Evolutionary conservation across 2,329 filamentous ascomycete species (phyloP).

Genomic region (Venturia nashicola): DNA sequence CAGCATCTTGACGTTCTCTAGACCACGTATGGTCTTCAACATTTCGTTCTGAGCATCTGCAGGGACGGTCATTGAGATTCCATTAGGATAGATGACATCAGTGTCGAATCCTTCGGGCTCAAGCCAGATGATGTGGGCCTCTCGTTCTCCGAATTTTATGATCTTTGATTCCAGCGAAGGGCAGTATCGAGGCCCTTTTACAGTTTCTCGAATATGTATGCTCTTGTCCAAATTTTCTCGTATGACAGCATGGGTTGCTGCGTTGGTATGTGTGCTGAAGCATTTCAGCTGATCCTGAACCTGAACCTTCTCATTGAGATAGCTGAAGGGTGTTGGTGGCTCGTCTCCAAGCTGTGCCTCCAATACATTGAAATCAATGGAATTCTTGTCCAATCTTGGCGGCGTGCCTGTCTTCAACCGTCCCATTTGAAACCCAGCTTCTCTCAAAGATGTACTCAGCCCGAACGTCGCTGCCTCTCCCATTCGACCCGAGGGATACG

Average conservation of each 20-base stretch:
- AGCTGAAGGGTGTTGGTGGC: constrained; percentile 83
- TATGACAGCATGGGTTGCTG: constrained; percentile 69
- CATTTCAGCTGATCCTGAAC: constrained; percentile 78
- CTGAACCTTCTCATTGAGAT: constrained; percentile 65
- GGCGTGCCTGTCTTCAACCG: constrained; percentile 93
- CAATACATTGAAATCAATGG: constrained; percentile 65
- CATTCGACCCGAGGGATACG: constrained; percentile 78
- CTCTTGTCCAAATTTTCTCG: constrained; percentile 87
- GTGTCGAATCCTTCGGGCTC: constrained; percentile 91
- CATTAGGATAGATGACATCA: constrained; percentile 88
- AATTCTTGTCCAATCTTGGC: constrained; percentile 67
- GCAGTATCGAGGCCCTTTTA: constrained; percentile 90
- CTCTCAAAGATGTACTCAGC: constrained; percentile 75
- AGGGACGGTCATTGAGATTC: constrained; percentile 92
- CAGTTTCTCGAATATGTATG: constrained; percentile 89
- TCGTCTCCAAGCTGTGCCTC: constrained; percentile 71
- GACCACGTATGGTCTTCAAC: constrained; percentile 73
- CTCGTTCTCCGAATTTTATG: constrained; percentile 71
- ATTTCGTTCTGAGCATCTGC: constrained; percentile 74
- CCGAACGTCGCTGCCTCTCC: constrained; percentile 90
- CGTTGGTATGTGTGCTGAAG: constrained; percentile 78
- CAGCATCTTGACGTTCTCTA: constrained; percentile 83
- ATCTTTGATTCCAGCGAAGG: constrained; percentile 92
- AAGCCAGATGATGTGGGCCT: constrained; percentile 84
- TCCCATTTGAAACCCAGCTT: constrained; percentile 81